phyloP scores from a whole-genome alignment of 768 basidiomycete species.

The Agrocybe praecox region DNA sequence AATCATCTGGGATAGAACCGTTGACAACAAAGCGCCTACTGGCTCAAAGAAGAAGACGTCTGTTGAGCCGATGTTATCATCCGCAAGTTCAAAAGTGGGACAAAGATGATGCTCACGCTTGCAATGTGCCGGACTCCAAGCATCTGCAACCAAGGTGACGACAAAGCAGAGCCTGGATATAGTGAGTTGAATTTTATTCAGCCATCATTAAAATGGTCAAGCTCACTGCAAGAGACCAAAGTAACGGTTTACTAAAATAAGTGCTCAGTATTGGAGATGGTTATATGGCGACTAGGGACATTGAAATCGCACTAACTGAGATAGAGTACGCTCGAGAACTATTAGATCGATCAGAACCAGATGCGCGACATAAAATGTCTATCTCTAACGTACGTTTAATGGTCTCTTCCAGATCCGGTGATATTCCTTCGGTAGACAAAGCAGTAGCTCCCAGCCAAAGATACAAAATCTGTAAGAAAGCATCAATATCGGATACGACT shows the following conservation, averaged over 20 bases:
- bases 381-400: constrained; percentile 15
- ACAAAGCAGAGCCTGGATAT: constrained; percentile 4
- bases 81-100: not conserved
- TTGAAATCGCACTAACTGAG: constrained; percentile 1
- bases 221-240: constrained; percentile 22
- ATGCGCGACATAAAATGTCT: not conserved
- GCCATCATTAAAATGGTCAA: not conserved
- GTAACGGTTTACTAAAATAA: constrained; percentile 17
- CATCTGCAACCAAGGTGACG: constrained; percentile 15
- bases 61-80: not conserved
- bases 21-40: constrained; percentile 21
- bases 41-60: constrained; percentile 20
- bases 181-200: not conserved
- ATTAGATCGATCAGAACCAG: not conserved
- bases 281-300: no score
- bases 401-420: constrained; percentile 23
- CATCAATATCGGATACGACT: not conserved
- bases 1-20: constrained; percentile 23
- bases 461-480: constrained; percentile 21
- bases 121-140: constrained; percentile 15
- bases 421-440: constrained; percentile 22
- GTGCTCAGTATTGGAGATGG: not conserved
- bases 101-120: constrained; percentile 11
- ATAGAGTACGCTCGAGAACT: constrained; percentile 10
- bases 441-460: constrained; percentile 24